Evolutionary conservation across 208 protist genomes (phyloP).

Genomic region (Wallacemonas sp.): DNA sequence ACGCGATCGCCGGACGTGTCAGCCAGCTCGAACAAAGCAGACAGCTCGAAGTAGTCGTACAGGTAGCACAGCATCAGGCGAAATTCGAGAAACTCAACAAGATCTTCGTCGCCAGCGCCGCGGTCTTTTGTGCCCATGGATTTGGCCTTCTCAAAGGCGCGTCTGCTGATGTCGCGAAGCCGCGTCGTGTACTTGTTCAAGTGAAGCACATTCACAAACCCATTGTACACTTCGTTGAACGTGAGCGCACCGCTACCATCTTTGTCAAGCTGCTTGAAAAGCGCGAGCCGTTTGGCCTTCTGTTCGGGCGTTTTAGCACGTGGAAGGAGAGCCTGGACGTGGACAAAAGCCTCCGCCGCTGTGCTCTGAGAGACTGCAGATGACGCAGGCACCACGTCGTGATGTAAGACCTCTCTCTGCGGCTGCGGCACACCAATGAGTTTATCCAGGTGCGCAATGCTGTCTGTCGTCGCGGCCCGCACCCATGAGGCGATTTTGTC

Average conservation of each 20-base stretch:
- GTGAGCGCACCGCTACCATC: constrained; percentile 46
- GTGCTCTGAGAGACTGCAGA: too few species aligned
- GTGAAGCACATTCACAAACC: constrained; percentile 19
- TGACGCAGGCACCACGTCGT: too few species aligned
- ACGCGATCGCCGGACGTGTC: constrained; percentile 43
- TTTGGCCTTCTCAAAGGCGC: constrained; percentile 52
- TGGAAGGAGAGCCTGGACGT: constrained; percentile 1
- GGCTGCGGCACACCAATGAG: neutral
- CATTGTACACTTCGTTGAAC: constrained; percentile 36
- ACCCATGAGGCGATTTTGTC: constrained; percentile 27
- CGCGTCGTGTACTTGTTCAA: constrained; percentile 31
- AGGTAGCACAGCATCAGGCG: constrained; percentile 35
- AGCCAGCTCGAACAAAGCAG: constrained; percentile 52
- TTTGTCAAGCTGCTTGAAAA: constrained; percentile 56
- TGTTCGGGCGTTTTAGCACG: constrained; percentile 8
- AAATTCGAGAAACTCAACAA: constrained; percentile 52
- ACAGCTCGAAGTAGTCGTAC: constrained; percentile 26
- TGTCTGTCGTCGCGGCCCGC: constrained; percentile 8
- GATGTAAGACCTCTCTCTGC: neutral
- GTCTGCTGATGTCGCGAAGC: constrained; percentile 21
- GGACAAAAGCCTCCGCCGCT: neutral
- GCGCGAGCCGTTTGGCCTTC: constrained; percentile 24
- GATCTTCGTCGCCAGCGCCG: constrained; percentile 22
- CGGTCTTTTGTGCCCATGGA: constrained; percentile 25
- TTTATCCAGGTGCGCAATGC: neutral